Evolutionary conservation across 148 eudicot genomes (phyloP), one percentile per base, ranked within the genome.

Genomic region (Vaccinium macrocarpon): DNA sequence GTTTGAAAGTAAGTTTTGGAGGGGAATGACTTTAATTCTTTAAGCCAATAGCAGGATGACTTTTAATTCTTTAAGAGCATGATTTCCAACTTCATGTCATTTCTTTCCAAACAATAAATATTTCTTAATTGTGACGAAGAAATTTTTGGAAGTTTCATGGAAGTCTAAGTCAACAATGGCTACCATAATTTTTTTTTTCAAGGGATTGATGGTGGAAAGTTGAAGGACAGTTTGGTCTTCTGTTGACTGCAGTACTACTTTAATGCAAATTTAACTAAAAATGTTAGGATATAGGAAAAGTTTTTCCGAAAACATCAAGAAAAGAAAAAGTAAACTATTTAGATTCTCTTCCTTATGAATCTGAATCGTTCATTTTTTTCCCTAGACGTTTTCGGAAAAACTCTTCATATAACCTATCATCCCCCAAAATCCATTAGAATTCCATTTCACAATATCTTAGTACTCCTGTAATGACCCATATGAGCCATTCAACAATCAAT

Each of bases 91-190:
- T 66, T 25, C 14, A 25, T 6, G 21, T 61, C 66, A 61, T 8
- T 50, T 50, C 66, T 21, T 61, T 61, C 9, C 16, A 18, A 18
- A 61, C 0, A 11, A 27, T 29, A 29, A 4, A 64, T 23, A 42
- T 42, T 42, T 42, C 46, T 8, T 70, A 29, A 1, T 70, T 6
- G 21, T 18, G 76, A 73, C 12, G 23, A 49, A 76, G 8, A 42
- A 73, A 48, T 9, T n/a, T 49, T 49, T 49, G 32, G 79, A 76
- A 76, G 79, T 49, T 76, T 23, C 55, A n/a, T 23, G 56, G 79
- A n/a, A 21, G 79, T 76, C 32, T 48, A 76, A 21, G 50, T 76
- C 79, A 75, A 75, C 27, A 75, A 42, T 75, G 78, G 52, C 78
- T 21, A 42, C 32, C 56, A 76, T 49, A 19, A 9, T 76, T 8